Percentiles rank a stretch among this genome's conserved stretches.
These are phyloP conservation scores for Hamigera avellanea DNA, from an alignment of 495 filamentous ascomycete genomes.

Conservation along the genomic window DNA sequence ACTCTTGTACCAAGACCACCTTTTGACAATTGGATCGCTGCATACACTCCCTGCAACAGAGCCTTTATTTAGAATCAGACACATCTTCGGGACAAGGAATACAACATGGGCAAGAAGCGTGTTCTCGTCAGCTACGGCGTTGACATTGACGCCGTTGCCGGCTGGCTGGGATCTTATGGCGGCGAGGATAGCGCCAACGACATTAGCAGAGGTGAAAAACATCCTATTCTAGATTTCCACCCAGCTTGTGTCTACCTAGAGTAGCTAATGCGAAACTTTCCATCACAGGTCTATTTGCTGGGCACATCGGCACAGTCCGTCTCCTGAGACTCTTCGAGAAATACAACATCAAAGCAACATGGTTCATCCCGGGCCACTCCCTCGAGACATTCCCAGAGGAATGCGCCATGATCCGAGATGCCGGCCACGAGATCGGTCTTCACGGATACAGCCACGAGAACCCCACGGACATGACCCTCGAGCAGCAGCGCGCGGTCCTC, in stretches of 20 bases:
- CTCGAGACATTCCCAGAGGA: conserved; percentile 72
- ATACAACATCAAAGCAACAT: conserved; percentile 72
- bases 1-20: too few species aligned
- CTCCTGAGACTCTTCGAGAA: conserved; percentile 67
- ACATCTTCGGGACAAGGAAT: not conserved
- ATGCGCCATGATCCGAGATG: conserved; percentile 59
- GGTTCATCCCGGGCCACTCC: conserved; percentile 74
- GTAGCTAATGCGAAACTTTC: too few species aligned
- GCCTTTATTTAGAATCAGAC: conserved; percentile 20
- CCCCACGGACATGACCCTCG: conserved; percentile 55
- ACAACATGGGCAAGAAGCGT: conserved; percentile 46
- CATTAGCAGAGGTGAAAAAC: conserved; percentile 44
- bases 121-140: conserved; percentile 46
- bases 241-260: not conserved
- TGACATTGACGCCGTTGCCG: conserved; percentile 60
- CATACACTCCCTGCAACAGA: conserved; percentile 3
- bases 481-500: conserved; percentile 64
- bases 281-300: conserved; percentile 60
- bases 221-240: not conserved
- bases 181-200: conserved; percentile 59
- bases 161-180: conserved; percentile 64
- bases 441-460: conserved; percentile 73
- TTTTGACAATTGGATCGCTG: too few species aligned
- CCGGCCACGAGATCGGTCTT: conserved; percentile 69
- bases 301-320: conserved; percentile 58